A percentile compares a stretch with the other conserved stretches of the same genome.
phyloP scores from a whole-genome alignment of 2,329 filamentous ascomycete species.

The Lecanicillium sp. region DNA sequence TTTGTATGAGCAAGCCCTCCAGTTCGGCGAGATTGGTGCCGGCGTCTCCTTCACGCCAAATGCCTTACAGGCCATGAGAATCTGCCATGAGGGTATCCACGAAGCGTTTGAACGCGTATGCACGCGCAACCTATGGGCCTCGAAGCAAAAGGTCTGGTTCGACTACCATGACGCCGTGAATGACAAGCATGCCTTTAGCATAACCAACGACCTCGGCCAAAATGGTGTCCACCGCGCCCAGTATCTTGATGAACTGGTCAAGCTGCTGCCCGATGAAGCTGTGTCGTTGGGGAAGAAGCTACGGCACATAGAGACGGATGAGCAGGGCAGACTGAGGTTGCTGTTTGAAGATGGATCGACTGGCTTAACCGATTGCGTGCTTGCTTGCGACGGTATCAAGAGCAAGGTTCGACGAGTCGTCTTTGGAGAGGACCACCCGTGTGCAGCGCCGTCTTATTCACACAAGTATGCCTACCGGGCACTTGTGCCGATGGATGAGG shows the following conservation, averaged over 20 bases:
- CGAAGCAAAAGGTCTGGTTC: slow-evolving; percentile 11
- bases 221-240: slow-evolving; percentile 27
- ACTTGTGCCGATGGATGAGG: slow-evolving; percentile 39
- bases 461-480: slow-evolving; percentile 52
- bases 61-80: slow-evolving; percentile 36
- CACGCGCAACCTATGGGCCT: slow-evolving; percentile 23
- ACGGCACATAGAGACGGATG: slow-evolving; percentile 18
- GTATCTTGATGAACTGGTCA: slow-evolving; percentile 30
- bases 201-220: slow-evolving; percentile 16
- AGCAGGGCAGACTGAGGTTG: slow-evolving; percentile 16
- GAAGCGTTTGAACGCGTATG: slow-evolving; percentile 28
- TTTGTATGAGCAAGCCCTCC: slow-evolving; percentile 37
- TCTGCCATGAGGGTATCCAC: slow-evolving; percentile 27
- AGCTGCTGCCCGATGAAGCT: slow-evolving; percentile 24
- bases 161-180: slow-evolving; percentile 10
- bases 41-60: slow-evolving; percentile 46
- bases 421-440: slow-evolving; percentile 33
- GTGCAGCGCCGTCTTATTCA: slow-evolving; percentile 34
- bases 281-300: slow-evolving; percentile 26
- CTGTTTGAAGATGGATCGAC: slow-evolving; percentile 30
- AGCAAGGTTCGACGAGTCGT: slow-evolving; percentile 42
- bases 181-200: slow-evolving; percentile 1
- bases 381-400: slow-evolving; percentile 61
- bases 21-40: slow-evolving; percentile 39
- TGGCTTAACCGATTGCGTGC: slow-evolving; percentile 27